Conservation (phyloP, 495 filamentous ascomycete species). For the Rhizodiscina lignyota region DNA sequence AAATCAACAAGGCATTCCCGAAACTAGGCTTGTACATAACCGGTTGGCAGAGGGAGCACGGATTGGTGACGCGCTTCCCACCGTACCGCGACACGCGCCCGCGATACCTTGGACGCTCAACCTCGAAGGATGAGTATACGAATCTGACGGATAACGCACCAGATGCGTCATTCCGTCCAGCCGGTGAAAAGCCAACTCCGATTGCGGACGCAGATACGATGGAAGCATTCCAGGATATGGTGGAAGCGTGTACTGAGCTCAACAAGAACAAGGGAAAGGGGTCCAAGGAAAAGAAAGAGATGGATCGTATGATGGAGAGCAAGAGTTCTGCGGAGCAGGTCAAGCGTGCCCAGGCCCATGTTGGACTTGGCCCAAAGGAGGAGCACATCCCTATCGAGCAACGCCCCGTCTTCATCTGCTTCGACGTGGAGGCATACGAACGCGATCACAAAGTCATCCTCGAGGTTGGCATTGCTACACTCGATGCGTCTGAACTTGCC, state of each 20-base stretch:
- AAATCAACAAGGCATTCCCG: conserved; percentile 37
- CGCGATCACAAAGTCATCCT: conserved; percentile 42
- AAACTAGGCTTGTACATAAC: conserved; percentile 33
- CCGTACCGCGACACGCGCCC: conserved; percentile 40
- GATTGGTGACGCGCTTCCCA: conserved; percentile 41
- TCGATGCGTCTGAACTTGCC: conserved; percentile 50
- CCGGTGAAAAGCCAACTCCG: conserved; percentile 1
- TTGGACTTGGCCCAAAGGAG: conserved; percentile 36
- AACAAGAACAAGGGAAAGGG: conserved; percentile 28
- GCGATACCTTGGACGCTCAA: conserved; percentile 42
- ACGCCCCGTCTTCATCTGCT: conserved; percentile 50
- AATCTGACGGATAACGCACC: conserved; percentile 17
- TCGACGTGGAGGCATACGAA: conserved; percentile 78
- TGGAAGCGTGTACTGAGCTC: conserved; percentile 26
- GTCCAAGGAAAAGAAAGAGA: conserved; percentile 27
- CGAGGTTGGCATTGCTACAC: conserved; percentile 69
- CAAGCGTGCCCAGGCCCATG: conserved; percentile 49
- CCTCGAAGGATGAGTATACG: conserved; percentile 18
- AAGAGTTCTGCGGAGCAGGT: conserved; percentile 30
- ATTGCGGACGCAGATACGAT: conserved; percentile 18
- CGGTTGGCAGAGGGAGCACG: conserved; percentile 21
- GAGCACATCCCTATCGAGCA: conserved; percentile 26
- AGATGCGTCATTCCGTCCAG: conserved; percentile 4
- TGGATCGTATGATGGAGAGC: conserved; percentile 26
- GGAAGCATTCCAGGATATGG: conserved; percentile 29